Percentiles rank a stretch among this genome's conserved stretches.
Conservation (phyloP, 768 basidiomycete species). For the Grammothele lineata region DNA sequence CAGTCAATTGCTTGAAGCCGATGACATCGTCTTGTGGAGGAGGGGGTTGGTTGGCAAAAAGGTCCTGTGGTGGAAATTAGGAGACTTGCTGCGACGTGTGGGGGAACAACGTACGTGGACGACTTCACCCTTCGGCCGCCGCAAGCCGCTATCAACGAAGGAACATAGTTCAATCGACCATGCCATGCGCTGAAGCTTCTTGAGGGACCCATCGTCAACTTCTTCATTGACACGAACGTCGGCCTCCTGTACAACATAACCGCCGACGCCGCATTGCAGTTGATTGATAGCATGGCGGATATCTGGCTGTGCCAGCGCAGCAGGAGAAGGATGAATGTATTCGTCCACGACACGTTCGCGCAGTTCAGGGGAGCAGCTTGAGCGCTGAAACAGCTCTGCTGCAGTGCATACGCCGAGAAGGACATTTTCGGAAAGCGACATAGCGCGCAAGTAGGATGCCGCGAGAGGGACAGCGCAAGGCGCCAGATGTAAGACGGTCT, state of each 20-base stretch:
- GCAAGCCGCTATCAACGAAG: slow-evolving; percentile 5
- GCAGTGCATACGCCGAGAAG: background rate
- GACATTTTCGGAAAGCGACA: slow-evolving; percentile 16
- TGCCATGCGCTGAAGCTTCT: background rate
- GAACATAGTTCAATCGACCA: slow-evolving; percentile 1
- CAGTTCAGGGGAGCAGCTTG: too few species aligned
- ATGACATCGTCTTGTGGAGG: slow-evolving; percentile 13
- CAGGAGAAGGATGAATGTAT: background rate
- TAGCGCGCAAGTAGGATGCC: slow-evolving; percentile 15
- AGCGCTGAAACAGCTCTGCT: slow-evolving; percentile 2
- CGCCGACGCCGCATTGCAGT: slow-evolving; percentile 1
- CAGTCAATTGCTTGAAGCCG: slow-evolving; percentile 14
- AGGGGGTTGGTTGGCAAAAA: slow-evolving; percentile 6
- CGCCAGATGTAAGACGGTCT: slow-evolving; percentile 62
- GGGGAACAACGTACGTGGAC: slow-evolving; percentile 8
- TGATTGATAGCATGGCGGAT: slow-evolving; percentile 12
- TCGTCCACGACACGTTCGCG: background rate
- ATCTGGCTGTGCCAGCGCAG: background rate
- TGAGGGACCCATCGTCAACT: too few species aligned
- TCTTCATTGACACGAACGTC: too few species aligned
- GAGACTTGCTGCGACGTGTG: too few species aligned
- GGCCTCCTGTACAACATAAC: too few species aligned
- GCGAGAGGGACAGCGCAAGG: slow-evolving; percentile 24
- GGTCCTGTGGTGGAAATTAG: too few species aligned
- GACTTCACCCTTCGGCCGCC: slow-evolving; percentile 2